phyloP scores from a whole-genome alignment of 2,329 filamentous ascomycete genomes.

The Colletotrichum acutatum region DNA sequence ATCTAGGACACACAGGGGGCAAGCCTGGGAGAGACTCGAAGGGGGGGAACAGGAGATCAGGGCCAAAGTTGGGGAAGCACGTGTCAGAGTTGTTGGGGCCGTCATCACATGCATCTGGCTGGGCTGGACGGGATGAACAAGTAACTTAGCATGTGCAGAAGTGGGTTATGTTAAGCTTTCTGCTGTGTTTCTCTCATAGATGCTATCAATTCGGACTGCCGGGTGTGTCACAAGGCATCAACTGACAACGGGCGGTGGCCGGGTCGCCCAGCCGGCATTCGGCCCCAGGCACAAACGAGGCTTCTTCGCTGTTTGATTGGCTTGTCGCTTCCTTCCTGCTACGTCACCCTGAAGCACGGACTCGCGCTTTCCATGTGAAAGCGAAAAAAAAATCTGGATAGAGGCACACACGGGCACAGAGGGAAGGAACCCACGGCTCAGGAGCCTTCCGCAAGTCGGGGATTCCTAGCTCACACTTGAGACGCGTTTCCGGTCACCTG shows the following conservation, averaged over 20 bases:
- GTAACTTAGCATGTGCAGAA: conserved; percentile 21
- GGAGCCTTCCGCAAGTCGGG: background rate
- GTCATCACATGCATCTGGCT: conserved; percentile 35
- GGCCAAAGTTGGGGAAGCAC: conserved; percentile 33
- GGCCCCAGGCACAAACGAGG: conserved; percentile 32
- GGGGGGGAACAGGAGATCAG: conserved; percentile 16
- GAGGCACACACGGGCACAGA: background rate
- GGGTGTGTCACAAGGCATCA: conserved; percentile 7
- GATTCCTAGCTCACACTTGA: conserved; percentile 7
- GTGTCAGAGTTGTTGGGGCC: conserved; percentile 33
- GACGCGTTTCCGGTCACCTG: background rate
- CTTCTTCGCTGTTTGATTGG: conserved; percentile 12
- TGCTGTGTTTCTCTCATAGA: rapidly evolving
- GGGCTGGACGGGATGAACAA: conserved; percentile 30
- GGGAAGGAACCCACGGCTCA: background rate
- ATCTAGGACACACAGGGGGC: background rate
- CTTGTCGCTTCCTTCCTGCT: background rate
- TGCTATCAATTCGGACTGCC: background rate
- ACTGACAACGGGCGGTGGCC: conserved; percentile 7
- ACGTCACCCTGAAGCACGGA: conserved; percentile 30
- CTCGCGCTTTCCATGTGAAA: conserved; percentile 31
- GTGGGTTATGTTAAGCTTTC: background rate
- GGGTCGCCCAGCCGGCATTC: conserved; percentile 32
- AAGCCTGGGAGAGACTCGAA: background rate
- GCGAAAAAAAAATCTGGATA: background rate